Conservation (phyloP, 2,329 filamentous ascomycete genomes). For the Gliomastix tumulicola region DNA sequence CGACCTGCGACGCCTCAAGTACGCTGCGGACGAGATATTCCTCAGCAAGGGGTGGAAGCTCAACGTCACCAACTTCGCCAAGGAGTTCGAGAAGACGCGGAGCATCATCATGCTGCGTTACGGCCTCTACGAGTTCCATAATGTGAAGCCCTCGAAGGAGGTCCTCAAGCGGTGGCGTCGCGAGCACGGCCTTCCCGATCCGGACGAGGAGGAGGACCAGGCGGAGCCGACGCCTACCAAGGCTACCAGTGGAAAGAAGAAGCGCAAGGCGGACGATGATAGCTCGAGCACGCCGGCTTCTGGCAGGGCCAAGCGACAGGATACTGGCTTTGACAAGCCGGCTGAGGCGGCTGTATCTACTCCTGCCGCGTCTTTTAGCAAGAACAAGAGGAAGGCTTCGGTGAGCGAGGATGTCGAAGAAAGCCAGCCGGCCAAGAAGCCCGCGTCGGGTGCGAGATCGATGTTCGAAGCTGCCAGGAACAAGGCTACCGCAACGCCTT, state of each 20-base stretch:
- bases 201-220: constrained; percentile 33
- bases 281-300: constrained; percentile 25
- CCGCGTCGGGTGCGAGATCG: constrained; percentile 46
- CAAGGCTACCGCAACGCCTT: constrained; percentile 29
- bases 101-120: constrained; percentile 55
- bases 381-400: constrained; percentile 47
- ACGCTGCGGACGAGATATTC: constrained; percentile 55
- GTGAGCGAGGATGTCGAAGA: constrained; percentile 37
- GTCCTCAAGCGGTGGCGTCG: constrained; percentile 52
- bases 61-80: constrained; percentile 55
- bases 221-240: constrained; percentile 21
- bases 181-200: constrained; percentile 44
- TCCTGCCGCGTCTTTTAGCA: constrained; percentile 20
- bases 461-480: constrained; percentile 52
- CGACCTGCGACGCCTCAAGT: constrained; percentile 54
- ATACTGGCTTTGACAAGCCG: constrained; percentile 24
- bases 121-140: constrained; percentile 57
- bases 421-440: constrained; percentile 43
- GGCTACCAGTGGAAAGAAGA: constrained; percentile 28
- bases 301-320: constrained; percentile 43
- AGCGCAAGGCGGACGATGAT: constrained; percentile 52
- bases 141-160: constrained; percentile 50
- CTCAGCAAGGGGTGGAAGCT: constrained; percentile 55
- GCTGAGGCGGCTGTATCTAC: constrained; percentile 4
- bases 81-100: constrained; percentile 58